phyloP scores from a whole-genome alignment of 2,329 filamentous ascomycete species.

The Claviceps monticola region DNA sequence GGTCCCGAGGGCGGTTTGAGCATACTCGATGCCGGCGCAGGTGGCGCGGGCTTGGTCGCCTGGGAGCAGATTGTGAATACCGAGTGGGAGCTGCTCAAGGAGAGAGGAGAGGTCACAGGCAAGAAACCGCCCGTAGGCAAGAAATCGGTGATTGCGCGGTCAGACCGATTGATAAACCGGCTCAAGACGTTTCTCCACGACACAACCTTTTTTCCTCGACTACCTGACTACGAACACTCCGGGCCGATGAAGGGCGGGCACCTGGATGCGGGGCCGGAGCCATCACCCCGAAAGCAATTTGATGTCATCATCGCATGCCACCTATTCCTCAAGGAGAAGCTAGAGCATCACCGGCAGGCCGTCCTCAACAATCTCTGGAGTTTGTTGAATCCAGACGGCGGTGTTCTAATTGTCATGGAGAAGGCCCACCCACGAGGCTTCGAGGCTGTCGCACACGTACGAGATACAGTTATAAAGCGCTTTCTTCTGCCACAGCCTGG shows the following conservation, averaged over 20 bases:
- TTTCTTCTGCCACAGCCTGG: conserved; percentile 46
- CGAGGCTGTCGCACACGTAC: conserved; percentile 75
- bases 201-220: conserved; percentile 78
- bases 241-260: conserved; percentile 43
- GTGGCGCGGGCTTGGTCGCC: conserved; percentile 58
- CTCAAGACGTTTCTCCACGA: conserved; percentile 67
- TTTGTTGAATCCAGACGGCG: conserved; percentile 68
- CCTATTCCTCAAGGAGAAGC: conserved; percentile 59
- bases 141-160: conserved; percentile 68
- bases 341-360: conserved; percentile 63
- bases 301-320: conserved; percentile 88
- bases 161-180: conserved; percentile 59
- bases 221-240: conserved; percentile 73
- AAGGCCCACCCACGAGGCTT: conserved; percentile 88
- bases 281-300: conserved; percentile 58
- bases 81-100: conserved; percentile 62
- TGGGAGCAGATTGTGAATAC: conserved; percentile 68
- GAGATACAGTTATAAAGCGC: conserved; percentile 62
- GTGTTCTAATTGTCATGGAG: conserved; percentile 75
- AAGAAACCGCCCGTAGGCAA: conserved; percentile 45
- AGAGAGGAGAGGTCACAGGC: conserved; percentile 29
- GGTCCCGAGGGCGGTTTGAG: conserved; percentile 42
- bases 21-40: conserved; percentile 61
- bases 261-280: conserved; percentile 41
- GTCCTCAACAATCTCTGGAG: conserved; percentile 83